Conservation (phyloP, 2,329 filamentous ascomycete species). For the Talaromyces sp. region DNA sequence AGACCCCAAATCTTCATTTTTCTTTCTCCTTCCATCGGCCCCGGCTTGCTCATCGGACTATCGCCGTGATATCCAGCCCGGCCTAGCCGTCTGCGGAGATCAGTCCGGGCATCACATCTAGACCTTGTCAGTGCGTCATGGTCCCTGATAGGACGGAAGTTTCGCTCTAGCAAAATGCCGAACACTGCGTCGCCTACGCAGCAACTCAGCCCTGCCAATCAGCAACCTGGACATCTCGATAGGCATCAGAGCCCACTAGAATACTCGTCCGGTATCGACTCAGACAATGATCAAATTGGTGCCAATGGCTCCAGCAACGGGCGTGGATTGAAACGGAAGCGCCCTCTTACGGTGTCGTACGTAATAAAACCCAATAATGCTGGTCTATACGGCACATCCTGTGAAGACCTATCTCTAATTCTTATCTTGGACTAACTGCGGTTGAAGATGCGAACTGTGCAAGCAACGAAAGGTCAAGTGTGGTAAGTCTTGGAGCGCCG, state of each 20-base stretch:
- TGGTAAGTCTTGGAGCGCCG: conserved; percentile 35
- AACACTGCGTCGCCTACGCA: conserved; percentile 31
- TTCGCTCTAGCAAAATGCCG: conserved; percentile 41
- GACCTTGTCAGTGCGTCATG: conserved; percentile 16
- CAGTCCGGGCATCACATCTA: conserved; percentile 4
- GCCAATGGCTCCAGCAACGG: conserved; percentile 31
- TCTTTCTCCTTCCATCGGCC: conserved; percentile 14
- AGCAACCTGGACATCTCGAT: conserved; percentile 26
- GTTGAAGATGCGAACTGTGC: conserved; percentile 45
- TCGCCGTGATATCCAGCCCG: conserved; percentile 8
- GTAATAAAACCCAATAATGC: conserved; percentile 20
- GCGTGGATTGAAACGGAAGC: conserved; percentile 40
- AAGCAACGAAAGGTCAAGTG: conserved; percentile 51
- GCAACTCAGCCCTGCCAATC: conserved; percentile 25
- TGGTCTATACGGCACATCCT: not conserved
- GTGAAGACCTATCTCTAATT: not conserved
- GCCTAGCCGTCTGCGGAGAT: conserved; percentile 1
- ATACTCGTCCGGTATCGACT: conserved; percentile 39
- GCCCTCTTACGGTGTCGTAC: conserved; percentile 43
- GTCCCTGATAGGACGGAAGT: conserved; percentile 22
- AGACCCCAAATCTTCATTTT: conserved; percentile 12
- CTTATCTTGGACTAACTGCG: conserved; percentile 25
- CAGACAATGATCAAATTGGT: conserved; percentile 33
- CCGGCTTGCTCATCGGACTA: conserved; percentile 17
- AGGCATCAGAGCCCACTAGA: conserved; percentile 37